Evolutionary conservation across 345 rosid genomes (phyloP).

Genomic region (Hirschfeldia incana): DNA sequence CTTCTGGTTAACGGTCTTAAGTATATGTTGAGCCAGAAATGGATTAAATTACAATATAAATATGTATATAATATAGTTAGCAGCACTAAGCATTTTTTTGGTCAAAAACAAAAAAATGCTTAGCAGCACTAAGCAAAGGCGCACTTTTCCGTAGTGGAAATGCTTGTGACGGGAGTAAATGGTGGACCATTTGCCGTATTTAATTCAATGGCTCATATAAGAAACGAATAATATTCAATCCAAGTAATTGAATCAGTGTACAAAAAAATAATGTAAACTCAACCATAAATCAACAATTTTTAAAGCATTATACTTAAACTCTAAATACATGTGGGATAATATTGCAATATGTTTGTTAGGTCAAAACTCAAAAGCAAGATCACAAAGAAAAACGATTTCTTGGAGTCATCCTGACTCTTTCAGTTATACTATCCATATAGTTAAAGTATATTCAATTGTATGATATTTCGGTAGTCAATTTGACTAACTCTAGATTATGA

Average conservation of each 20-base stretch:
- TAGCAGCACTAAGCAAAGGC: neutral
- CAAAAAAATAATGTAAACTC: neutral
- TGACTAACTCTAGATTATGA: neutral
- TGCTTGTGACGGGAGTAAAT: conserved; percentile 23
- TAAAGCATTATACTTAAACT: neutral
- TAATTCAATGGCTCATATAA: conserved; percentile 36
- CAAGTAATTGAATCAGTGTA: conserved; percentile 2
- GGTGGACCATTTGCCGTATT: conserved; percentile 31
- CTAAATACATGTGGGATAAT: conserved; percentile 2
- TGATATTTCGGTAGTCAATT: neutral
- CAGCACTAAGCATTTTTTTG: conserved; percentile 16
- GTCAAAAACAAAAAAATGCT: too few relatives aligned
- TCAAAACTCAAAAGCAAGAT: conserved; percentile 18
- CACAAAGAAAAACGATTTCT: neutral
- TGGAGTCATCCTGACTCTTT: neutral
- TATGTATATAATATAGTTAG: conserved; percentile 6
- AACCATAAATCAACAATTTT: neutral
- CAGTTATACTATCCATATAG: neutral
- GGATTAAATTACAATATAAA: neutral
- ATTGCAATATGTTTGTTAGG: conserved; percentile 28
- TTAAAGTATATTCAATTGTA: neutral
- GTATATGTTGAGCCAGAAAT: neutral
- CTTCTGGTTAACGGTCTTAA: conserved; percentile 8
- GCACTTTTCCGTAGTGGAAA: conserved; percentile 37
- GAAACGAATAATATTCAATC: conserved; percentile 23